These are phyloP conservation scores for Ramaria sp. DNA, from an alignment of 768 basidiomycete species.

Conservation along the genomic window DNA sequence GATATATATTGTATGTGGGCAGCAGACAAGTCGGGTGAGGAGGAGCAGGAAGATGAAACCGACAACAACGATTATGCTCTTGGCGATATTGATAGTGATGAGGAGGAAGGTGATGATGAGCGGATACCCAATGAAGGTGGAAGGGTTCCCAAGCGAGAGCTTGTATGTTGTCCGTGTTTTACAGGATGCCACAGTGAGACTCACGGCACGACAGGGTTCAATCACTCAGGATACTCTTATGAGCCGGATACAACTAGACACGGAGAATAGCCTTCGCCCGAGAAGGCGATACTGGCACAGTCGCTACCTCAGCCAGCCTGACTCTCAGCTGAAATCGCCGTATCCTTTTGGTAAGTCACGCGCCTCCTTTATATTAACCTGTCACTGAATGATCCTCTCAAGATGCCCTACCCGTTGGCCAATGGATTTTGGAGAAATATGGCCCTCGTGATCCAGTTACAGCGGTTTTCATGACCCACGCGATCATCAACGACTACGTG, in stretches of 20 bases:
- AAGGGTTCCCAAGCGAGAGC: conserved; percentile 1
- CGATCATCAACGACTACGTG: conserved; percentile 54
- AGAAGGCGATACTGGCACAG: conserved; percentile 44
- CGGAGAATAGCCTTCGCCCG: conserved; percentile 45
- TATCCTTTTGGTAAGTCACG: conserved; percentile 45
- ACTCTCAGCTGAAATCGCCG: conserved; percentile 37
- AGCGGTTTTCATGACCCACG: conserved; percentile 63
- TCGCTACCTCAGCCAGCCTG: conserved; percentile 21
- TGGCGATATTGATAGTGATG: conserved; percentile 11
- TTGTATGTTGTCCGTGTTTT: conserved; percentile 2
- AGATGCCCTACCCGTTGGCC: conserved; percentile 50
- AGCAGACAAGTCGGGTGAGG: background rate
- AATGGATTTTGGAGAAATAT: conserved; percentile 48
- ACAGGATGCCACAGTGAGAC: background rate
- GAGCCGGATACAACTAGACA: conserved; percentile 66
- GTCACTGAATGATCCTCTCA: conserved; percentile 3
- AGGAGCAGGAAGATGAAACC: conserved; percentile 16
- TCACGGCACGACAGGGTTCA: conserved; percentile 34
- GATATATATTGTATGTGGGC: conserved; percentile 6
- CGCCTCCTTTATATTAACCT: background rate
- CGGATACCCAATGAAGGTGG: conserved; percentile 12
- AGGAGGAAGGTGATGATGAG: conserved; percentile 13
- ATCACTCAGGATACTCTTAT: conserved; percentile 66
- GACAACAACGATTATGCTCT: conserved; percentile 14
- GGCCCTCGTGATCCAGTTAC: conserved; percentile 45